Base-by-base conservation (phyloP, 1,139 yeast species). In the Geotrichum histeridarum region DNA sequence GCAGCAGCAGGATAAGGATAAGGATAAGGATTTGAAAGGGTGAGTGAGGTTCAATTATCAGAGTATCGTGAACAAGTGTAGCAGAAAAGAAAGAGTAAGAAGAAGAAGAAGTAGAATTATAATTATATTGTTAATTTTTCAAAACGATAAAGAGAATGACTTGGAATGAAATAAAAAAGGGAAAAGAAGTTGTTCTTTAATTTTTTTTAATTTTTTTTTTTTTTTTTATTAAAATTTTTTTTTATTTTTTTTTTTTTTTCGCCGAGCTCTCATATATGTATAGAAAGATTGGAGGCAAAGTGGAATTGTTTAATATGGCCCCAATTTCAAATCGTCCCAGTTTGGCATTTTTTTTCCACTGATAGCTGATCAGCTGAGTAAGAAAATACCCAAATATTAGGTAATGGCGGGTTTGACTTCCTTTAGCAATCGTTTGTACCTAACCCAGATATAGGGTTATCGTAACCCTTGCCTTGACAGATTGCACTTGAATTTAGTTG, bases 391-490 rank as follows among this genome's bases (percentile, higher is more conserved):
- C 4, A 33, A n/a, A 7, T 11, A n/a, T n/a, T 33, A n/a, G 12
- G 37, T 33, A 33, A 15, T 39, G 27, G 7, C 43, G 43, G 43
- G 27, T 15, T 15, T 39, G 22, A 17, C 43, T 39, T 18, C 43
- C 43, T 2, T 39, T 39, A 39, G 43, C n/a, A 22, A 33, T 33
- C 12, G 14, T 3, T 33, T 3, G 5, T 3, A 22, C 27, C 27
- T 22, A 22, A 22, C 27, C 27, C 27, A 22, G 27, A 22, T 22
- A 22, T 22, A 22, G 27, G 3, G 27, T n/a, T 33, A 33, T 33
- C 37, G 14, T 11, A 33, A 17, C 51, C 51, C 41, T 48, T 48
- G 41, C 51, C 51, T 46, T 48, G 35, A 17, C 5, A 22, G 5
- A 22, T 22, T 22, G 27, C 27, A 22, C 27, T 22, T 22, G 27